Conservation (phyloP, 2,329 filamentous ascomycete genomes). For the Sodiomyces alkalinus region DNA sequence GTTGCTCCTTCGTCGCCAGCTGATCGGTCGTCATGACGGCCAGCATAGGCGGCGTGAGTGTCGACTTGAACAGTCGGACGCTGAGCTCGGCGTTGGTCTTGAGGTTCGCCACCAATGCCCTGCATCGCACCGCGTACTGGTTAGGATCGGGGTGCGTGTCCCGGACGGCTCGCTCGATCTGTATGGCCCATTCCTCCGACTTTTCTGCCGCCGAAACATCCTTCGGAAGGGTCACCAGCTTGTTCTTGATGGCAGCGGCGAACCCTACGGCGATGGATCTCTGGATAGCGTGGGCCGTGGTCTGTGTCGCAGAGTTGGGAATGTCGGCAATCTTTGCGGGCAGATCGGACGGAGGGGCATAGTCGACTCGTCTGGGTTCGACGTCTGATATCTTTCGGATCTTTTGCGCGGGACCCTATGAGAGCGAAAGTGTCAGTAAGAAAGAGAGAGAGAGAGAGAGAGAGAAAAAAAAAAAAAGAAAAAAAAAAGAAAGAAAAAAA, state of each 20-base stretch:
- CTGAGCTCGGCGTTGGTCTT: constrained; percentile 76
- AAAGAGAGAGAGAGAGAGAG: too few species aligned
- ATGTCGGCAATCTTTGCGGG: constrained; percentile 37
- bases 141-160: constrained; percentile 36
- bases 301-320: constrained; percentile 43
- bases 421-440: not conserved
- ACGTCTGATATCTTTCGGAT: constrained; percentile 40
- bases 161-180: constrained; percentile 61
- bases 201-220: constrained; percentile 48
- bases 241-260: constrained; percentile 49
- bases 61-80: constrained; percentile 56
- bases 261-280: constrained; percentile 56
- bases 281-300: constrained; percentile 53
- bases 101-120: constrained; percentile 69
- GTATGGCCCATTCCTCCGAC: constrained; percentile 56
- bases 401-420: constrained; percentile 27
- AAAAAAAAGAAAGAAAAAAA: not conserved
- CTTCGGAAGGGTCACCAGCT: constrained; percentile 45
- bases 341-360: constrained; percentile 36
- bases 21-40: constrained; percentile 83
- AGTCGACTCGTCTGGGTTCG: constrained; percentile 23
- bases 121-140: constrained; percentile 48
- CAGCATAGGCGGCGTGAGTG: constrained; percentile 57
- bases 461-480: not conserved
- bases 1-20: constrained; percentile 81